Base-by-base conservation (phyloP, 1,284 basidiomycete species). In the Leccinum pachyderme region DNA sequence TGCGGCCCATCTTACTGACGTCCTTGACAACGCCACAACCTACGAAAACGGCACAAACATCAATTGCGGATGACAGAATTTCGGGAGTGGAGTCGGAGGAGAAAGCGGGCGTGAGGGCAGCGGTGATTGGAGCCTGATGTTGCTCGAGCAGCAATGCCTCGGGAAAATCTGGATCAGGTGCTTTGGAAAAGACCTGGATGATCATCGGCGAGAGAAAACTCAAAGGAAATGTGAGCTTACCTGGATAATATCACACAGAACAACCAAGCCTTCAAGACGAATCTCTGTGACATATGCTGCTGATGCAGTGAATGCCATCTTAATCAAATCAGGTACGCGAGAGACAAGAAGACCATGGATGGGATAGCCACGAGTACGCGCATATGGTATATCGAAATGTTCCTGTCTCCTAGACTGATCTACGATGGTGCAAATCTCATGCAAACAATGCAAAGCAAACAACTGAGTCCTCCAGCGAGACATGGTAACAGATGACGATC, bases 51-150 rank as follows among this genome's bases (percentile, higher is more conserved):
- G 96, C 97, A 65, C 96, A 98, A 12, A 96, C 91, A 66, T 95
- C 86, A 24, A 99, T 87, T 0, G 95, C 96, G 13, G 89, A 86
- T 0, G 95, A 92, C 32, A 98, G 70, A 24, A 99, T 96, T 69
- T 99, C 96, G 0, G 96, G 95, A 1, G 95, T 94, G 1, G 95
- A 93, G 68, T 99, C 97, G 0, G 90, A 80, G 4, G 92, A 91
- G 67, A 99, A 99, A 0, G 96, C 95, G 0, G 97, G 96, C 0
- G 95, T 99, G n/a, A 99, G 80, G 0, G 97, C 97, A 2, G 97
- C 94, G 1, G 96, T 96, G 57, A 99, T 97, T 0, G 97, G 96
- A 0, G 97, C 97, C 74, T 99, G 96, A 71, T 98, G 92, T 71
- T 99, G 97, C 69, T 99, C 96, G n/a, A 99, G 80, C 2, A 99